Percentiles rank a stretch among this genome's conserved stretches.
phyloP scores from a whole-genome alignment of 805 yeast genomes.

The Lachancea kluyveri region DNA sequence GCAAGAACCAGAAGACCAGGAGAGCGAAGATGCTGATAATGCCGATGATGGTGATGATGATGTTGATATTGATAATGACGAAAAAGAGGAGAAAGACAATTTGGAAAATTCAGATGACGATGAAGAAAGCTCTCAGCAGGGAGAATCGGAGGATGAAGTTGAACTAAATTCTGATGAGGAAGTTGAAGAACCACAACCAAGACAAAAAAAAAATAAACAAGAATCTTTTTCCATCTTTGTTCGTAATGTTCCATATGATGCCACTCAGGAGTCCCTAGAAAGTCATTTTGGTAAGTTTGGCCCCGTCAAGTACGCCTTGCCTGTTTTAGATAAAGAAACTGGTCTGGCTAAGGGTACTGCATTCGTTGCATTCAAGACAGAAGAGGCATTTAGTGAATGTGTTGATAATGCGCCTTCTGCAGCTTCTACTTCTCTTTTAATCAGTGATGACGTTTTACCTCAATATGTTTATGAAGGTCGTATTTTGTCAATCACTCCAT shows the following conservation, averaged over 20 bases:
- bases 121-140: no score
- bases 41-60: slow-evolving; percentile 27
- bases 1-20: slow-evolving; percentile 34
- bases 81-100: slow-evolving; percentile 28
- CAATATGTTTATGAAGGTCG: slow-evolving; percentile 90
- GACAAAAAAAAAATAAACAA: slow-evolving; percentile 48
- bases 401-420: slow-evolving; percentile 72
- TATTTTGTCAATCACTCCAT: slow-evolving; percentile 72
- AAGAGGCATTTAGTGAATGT: slow-evolving; percentile 61
- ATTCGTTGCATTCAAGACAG: slow-evolving; percentile 74
- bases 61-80: slow-evolving; percentile 26
- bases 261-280: slow-evolving; percentile 68
- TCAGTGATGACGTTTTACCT: slow-evolving; percentile 89
- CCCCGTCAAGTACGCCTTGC: slow-evolving; percentile 83
- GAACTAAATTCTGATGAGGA: slow-evolving; percentile 30
- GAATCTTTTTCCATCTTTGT: slow-evolving; percentile 75
- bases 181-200: slow-evolving; percentile 29
- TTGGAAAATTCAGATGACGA: slow-evolving; percentile 26
- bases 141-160: slow-evolving; percentile 21
- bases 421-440: slow-evolving; percentile 56
- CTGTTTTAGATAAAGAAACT: slow-evolving; percentile 80
- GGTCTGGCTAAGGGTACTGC: slow-evolving; percentile 93
- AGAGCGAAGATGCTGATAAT: slow-evolving; percentile 27
- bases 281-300: slow-evolving; percentile 84
- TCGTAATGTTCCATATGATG: slow-evolving; percentile 92